Evolutionary conservation across 805 yeast species (phyloP).

Genomic region (Yarrowia hollandica): DNA sequence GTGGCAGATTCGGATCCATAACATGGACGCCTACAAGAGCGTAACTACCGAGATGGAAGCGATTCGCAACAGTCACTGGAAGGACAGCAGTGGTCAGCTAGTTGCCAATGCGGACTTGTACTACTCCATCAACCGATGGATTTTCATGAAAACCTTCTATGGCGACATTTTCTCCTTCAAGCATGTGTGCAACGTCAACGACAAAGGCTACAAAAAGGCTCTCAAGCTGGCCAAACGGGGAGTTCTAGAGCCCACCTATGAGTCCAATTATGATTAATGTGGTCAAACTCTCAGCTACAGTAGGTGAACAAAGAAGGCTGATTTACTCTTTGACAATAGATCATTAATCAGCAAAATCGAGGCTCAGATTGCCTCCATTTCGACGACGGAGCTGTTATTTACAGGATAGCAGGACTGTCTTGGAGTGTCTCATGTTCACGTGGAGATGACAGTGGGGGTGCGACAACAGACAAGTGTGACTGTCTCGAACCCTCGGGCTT

Average conservation of each 20-base stretch:
- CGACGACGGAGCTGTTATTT: too few species aligned
- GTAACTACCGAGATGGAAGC: background rate
- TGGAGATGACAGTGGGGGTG: too few species aligned
- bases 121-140: constrained; percentile 2
- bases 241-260: background rate
- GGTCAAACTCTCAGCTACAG: too few species aligned
- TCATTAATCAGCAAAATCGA: too few species aligned
- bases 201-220: background rate
- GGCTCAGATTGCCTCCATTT: too few species aligned
- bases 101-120: background rate
- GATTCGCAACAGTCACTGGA: background rate
- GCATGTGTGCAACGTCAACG: background rate
- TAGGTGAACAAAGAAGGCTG: too few species aligned
- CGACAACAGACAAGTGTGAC: too few species aligned
- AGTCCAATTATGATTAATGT: background rate
- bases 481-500: too few species aligned
- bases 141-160: constrained; percentile 1
- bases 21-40: background rate
- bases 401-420: too few species aligned
- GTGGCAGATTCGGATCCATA: background rate
- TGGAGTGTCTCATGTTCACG: too few species aligned
- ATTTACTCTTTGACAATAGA: too few species aligned
- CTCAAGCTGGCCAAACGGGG: background rate
- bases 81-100: background rate
- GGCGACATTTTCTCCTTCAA: constrained; percentile 1